These are phyloP conservation scores for Hirsutella minnesotensis DNA, from an alignment of 2,329 filamentous ascomycete genomes.

Conservation along the genomic window DNA sequence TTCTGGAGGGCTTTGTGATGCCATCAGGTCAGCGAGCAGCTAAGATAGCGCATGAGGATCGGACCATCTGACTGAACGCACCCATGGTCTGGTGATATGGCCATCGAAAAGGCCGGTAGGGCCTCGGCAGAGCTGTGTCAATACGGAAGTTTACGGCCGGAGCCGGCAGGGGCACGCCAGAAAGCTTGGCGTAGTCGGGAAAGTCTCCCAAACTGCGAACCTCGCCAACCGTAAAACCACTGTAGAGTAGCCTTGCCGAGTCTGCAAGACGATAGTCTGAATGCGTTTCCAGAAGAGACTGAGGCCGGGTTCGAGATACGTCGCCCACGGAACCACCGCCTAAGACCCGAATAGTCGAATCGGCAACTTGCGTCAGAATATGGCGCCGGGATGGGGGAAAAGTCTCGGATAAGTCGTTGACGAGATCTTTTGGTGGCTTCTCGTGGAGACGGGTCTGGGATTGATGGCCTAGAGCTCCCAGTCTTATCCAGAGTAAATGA, in stretches of 20 bases:
- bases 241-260: constrained; percentile 41
- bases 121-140: constrained; percentile 53
- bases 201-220: constrained; percentile 61
- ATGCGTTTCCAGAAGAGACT: constrained; percentile 1
- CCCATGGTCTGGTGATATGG: constrained; percentile 80
- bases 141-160: constrained; percentile 55
- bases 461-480: too few relatives aligned
- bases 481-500: too few relatives aligned
- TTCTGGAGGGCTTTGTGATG: constrained; percentile 54
- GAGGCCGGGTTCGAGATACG: neutral
- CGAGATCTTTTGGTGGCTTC: too few relatives aligned
- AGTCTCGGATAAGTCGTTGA: too few relatives aligned
- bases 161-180: constrained; percentile 56
- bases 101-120: constrained; percentile 71
- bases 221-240: constrained; percentile 56
- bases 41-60: neutral
- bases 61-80: constrained; percentile 21
- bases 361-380: too few relatives aligned
- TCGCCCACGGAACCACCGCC: neutral
- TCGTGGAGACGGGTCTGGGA: too few relatives aligned
- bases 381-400: too few relatives aligned
- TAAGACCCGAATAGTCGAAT: neutral
- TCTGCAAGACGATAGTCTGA: constrained; percentile 17
- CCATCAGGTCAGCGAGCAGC: neutral
- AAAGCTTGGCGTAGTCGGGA: constrained; percentile 61